Evolutionary conservation across 371 early-diverging fungal species (phyloP), one percentile per base, ranked within the genome.

Genomic region (Mucor racemosus): DNA sequence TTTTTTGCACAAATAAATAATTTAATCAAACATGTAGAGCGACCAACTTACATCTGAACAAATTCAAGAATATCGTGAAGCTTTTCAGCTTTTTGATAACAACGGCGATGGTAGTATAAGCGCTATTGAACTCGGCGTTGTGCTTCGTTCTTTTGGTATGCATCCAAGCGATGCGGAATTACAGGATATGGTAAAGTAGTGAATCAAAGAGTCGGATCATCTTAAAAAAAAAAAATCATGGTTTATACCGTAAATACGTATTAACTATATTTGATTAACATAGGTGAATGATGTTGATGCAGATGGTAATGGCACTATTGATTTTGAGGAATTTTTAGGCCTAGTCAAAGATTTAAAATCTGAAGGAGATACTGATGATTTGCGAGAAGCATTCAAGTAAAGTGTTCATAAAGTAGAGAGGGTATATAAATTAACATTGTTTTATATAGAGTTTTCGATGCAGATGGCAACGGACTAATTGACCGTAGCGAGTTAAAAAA

Each of bases 241-340:
- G 26, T 26, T 26, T 26, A 26, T 26, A 26, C 1, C 26, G 26
- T 26, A 26, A 26, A 26, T 26, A 26, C 5, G 26, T 41, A 57
- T 10, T 15, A 35, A 15, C 26, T 38, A 92, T 90, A 77, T 92
- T 35, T 42, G 42, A 26, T n/a, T 19, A 15, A 11, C 39, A 95
- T 35, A 81, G 82, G 90, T 98, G 69, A 94, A 92, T 78, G 95
- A 95, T 75, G 93, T 95, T 42, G 97, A 97, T 81, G 90, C 93
- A 54, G 94, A 95, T 83, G 93, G 94, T 67, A 94, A 95, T 76
- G 95, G 96, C 63, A 92, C 86, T 59, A 92, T 97, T 68, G 97
- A 96, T 77, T 95, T 95, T 70, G 80, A 90, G 56, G 97, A 97
- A 76, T 96, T 97, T 78, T 75, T 95, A 67, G 88, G 92, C 39